Percentiles rank a stretch among this genome's conserved stretches.
Conservation (phyloP, 495 filamentous ascomycete genomes). For the Tuber borchii region DNA sequence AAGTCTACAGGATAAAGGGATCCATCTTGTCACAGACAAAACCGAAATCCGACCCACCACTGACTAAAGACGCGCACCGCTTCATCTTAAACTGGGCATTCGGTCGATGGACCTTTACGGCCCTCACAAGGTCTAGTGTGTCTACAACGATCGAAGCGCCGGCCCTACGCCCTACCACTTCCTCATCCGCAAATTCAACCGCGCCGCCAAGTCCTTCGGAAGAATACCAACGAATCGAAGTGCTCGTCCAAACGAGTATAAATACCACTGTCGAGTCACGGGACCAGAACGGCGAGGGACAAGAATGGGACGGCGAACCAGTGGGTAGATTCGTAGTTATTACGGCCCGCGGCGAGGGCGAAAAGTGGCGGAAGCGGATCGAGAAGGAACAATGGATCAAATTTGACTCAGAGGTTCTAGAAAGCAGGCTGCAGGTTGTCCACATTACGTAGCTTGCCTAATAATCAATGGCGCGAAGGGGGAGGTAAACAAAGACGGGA, state of each 20-base stretch:
- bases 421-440: constrained; percentile 20
- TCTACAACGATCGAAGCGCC: constrained; percentile 41
- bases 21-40: constrained; percentile 57
- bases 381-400: constrained; percentile 45
- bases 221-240: constrained; percentile 33
- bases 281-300: constrained; percentile 47
- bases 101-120: constrained; percentile 84
- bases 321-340: constrained; percentile 69
- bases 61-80: constrained; percentile 36
- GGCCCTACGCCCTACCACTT: constrained; percentile 37
- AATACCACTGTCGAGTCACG: constrained; percentile 37
- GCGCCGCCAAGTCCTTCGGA: constrained; percentile 41
- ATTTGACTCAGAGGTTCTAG: constrained; percentile 20
- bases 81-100: constrained; percentile 98
- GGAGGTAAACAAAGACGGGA: background rate
- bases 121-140: constrained; percentile 44
- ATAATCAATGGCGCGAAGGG: background rate
- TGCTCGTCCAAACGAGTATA: constrained; percentile 36
- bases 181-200: constrained; percentile 36
- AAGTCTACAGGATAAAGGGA: constrained; percentile 92
- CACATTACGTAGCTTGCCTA: background rate
- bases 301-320: constrained; percentile 40
- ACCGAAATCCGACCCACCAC: constrained; percentile 46
- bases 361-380: constrained; percentile 81
- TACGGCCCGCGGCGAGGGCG: constrained; percentile 73